A percentile compares a stretch with the other conserved stretches of the same genome.
Conservation (phyloP, 2,329 filamentous ascomycete species). For the Pochonia chlamydosporia region DNA sequence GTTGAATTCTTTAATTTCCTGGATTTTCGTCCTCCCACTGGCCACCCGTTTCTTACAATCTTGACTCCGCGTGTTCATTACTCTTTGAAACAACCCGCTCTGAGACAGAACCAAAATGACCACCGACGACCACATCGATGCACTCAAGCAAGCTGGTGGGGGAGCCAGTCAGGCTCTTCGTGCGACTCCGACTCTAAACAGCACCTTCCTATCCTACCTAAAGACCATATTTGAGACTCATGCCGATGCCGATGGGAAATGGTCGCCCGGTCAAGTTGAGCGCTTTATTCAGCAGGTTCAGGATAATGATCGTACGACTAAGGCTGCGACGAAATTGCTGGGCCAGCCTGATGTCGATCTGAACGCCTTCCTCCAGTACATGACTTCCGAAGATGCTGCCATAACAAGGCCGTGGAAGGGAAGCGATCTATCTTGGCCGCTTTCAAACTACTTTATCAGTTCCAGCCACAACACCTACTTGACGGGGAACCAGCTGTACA, state of each 20-base stretch:
- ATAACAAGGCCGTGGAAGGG: constrained; percentile 33
- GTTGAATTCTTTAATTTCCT: too few species aligned
- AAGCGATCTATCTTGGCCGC: constrained; percentile 62
- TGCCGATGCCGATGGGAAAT: constrained; percentile 33
- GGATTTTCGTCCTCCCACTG: too few species aligned
- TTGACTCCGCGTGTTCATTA: neutral
- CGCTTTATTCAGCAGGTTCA: constrained; percentile 43
- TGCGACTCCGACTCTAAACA: constrained; percentile 34
- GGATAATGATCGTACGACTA: constrained; percentile 28
- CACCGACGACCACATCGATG: constrained; percentile 10
- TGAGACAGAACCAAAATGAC: constrained; percentile 4
- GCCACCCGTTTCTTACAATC: too few species aligned
- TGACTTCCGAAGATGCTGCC: constrained; percentile 44
- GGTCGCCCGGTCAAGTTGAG: constrained; percentile 39
- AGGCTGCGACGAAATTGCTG: constrained; percentile 19
- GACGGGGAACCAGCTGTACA: constrained; percentile 80
- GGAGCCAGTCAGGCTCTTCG: constrained; percentile 37
- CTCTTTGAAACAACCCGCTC: neutral
- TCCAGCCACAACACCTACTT: constrained; percentile 96
- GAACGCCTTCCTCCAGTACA: constrained; percentile 46
- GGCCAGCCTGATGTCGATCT: constrained; percentile 35
- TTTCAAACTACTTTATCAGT: constrained; percentile 89
- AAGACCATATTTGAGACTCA: constrained; percentile 41
- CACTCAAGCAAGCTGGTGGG: constrained; percentile 40
- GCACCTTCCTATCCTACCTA: constrained; percentile 35